Evolutionary conservation across 148 eudicot species (phyloP).

Genomic region (Linanthus parryae): DNA sequence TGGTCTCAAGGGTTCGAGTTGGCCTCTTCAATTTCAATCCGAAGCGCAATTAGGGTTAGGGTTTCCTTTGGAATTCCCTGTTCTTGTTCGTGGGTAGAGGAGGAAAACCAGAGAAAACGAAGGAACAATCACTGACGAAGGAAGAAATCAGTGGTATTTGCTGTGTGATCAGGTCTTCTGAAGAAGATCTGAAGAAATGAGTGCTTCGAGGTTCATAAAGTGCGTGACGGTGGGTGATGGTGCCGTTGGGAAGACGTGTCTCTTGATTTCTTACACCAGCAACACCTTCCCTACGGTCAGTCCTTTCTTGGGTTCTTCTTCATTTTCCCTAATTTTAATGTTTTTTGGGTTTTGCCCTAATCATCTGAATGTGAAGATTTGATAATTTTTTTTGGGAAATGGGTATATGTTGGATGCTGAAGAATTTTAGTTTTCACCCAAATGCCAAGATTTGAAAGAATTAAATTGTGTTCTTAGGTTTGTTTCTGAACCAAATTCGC

Average conservation of each 20-base stretch:
- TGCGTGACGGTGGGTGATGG: slow-evolving; percentile 96
- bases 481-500: background rate
- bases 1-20: slow-evolving; percentile 20
- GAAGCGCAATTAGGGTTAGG: background rate
- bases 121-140: background rate
- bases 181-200: slow-evolving; percentile 66
- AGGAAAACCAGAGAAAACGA: background rate
- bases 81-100: background rate
- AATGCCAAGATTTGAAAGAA: background rate
- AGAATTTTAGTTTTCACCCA: background rate
- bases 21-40: slow-evolving; percentile 16
- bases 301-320: background rate
- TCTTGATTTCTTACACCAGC: slow-evolving; percentile 95
- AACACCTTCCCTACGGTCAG: slow-evolving; percentile 87
- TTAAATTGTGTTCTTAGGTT: background rate
- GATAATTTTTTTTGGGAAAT: background rate
- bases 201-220: slow-evolving; percentile 91
- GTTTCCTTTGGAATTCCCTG: background rate
- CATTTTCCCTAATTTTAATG: background rate
- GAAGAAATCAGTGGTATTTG: too few species aligned
- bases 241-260: slow-evolving; percentile 90
- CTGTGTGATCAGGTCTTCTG: slow-evolving; percentile 45
- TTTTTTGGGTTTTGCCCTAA: too few species aligned
- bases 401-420: background rate
- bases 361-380: too few species aligned